Conservation (phyloP, 805 yeast species). For the Candida taoyuanica region DNA sequence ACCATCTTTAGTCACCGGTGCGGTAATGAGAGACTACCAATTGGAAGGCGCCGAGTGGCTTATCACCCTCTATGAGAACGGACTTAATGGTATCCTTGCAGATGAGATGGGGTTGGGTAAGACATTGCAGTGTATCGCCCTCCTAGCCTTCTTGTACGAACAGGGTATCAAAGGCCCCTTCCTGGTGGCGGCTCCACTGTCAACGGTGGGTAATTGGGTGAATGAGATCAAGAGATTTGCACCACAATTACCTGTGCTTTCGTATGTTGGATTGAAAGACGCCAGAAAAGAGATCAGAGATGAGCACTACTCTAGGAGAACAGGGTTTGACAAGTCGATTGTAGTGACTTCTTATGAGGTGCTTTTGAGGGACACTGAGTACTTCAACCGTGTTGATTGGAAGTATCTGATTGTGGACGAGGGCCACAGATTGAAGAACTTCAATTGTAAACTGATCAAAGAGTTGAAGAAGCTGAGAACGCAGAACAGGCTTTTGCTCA, state of each 20-base stretch:
- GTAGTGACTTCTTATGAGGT: conserved; percentile 82
- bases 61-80: conserved; percentile 83
- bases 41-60: conserved; percentile 90
- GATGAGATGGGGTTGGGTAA: conserved; percentile 99
- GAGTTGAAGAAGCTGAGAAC: conserved; percentile 64
- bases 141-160: conserved; percentile 70
- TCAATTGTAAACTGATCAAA: conserved; percentile 68
- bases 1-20: conserved; percentile 52
- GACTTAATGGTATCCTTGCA: conserved; percentile 90
- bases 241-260: conserved; percentile 57
- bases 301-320: conserved; percentile 14
- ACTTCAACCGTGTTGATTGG: conserved; percentile 58
- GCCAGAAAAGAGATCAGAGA: conserved; percentile 45
- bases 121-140: conserved; percentile 82
- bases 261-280: conserved; percentile 60
- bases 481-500: conserved; percentile 69
- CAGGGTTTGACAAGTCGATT: conserved; percentile 37
- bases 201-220: conserved; percentile 85
- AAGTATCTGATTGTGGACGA: conserved; percentile 88
- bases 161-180: conserved; percentile 78
- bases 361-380: conserved; percentile 60
- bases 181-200: conserved; percentile 72
- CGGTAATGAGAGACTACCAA: conserved; percentile 76
- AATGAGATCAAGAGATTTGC: conserved; percentile 69
- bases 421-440: conserved; percentile 89